These are phyloP conservation scores for Ganoderma resinaceum DNA, from an alignment of 1,284 basidiomycete species.

Conservation along the genomic window DNA sequence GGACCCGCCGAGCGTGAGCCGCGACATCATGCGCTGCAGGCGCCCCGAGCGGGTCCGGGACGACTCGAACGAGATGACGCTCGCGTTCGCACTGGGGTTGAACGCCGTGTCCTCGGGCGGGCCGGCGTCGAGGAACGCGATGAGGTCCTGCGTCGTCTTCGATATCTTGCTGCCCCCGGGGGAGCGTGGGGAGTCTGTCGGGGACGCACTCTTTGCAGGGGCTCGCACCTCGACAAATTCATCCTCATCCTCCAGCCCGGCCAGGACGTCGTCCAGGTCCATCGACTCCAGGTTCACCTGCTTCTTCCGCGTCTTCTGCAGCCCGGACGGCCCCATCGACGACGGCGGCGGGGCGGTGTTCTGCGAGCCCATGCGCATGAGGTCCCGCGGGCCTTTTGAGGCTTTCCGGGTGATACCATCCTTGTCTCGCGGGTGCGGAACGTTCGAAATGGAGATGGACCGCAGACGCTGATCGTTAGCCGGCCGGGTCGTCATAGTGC, in stretches of 20 bases:
- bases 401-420: conserved; percentile 29
- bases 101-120: conserved; percentile 52
- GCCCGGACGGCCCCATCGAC: conserved; percentile 16
- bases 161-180: conserved; percentile 48
- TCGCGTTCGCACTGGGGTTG: conserved; percentile 40
- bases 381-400: neutral
- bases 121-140: conserved; percentile 70
- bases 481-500: conserved; percentile 19
- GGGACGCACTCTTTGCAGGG: conserved; percentile 9
- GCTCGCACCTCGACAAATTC: conserved; percentile 23
- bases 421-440: conserved; percentile 32
- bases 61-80: conserved; percentile 45
- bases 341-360: conserved; percentile 23
- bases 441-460: conserved; percentile 39
- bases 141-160: conserved; percentile 63
- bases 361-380: conserved; percentile 18
- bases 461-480: conserved; percentile 29
- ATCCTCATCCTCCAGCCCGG: conserved; percentile 66
- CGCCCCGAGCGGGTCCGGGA: conserved; percentile 55
- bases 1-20: conserved; percentile 62
- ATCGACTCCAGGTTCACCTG: conserved; percentile 69
- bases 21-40: conserved; percentile 81
- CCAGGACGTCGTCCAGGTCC: conserved; percentile 78
- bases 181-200: conserved; percentile 18
- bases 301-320: conserved; percentile 52